These are phyloP conservation scores for Capronia americana DNA, from an alignment of 2,329 filamentous ascomycete species.

Conservation along the genomic window DNA sequence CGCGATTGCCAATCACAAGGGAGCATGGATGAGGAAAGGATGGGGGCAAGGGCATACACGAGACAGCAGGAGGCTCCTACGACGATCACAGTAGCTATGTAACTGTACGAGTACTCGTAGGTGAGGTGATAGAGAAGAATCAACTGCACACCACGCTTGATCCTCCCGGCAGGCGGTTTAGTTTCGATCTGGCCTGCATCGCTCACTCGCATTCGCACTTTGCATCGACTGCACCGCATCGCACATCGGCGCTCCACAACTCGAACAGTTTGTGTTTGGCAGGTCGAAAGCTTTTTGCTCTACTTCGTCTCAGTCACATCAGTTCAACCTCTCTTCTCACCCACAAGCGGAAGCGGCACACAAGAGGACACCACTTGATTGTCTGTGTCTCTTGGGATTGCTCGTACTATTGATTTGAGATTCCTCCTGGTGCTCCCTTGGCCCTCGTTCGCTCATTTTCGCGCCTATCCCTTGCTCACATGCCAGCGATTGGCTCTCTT, in stretches of 20 bases:
- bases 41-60: neutral
- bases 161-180: neutral
- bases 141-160: neutral
- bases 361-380: slow-evolving; percentile 21
- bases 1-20: slow-evolving; percentile 5
- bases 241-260: neutral
- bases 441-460: slow-evolving; percentile 30
- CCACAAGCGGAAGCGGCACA: slow-evolving; percentile 1
- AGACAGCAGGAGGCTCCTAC: neutral
- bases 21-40: neutral
- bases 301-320: neutral
- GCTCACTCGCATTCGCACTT: neutral
- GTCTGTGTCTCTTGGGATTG: slow-evolving; percentile 17
- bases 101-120: too few relatives aligned
- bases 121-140: neutral
- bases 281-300: slow-evolving; percentile 7
- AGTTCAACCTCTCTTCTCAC: slow-evolving; percentile 1
- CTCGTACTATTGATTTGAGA: slow-evolving; percentile 28
- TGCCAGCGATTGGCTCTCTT: slow-evolving; percentile 34
- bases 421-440: slow-evolving; percentile 11
- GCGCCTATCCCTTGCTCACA: slow-evolving; percentile 31
- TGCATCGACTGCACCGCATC: neutral
- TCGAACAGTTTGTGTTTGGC: neutral
- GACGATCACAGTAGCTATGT: too few relatives aligned
- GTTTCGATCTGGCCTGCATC: slow-evolving; percentile 14